Evolutionary conservation across 2,329 filamentous ascomycete species (phyloP), one percentile per base, ranked within the genome.

Genomic region (Boeremia lycopersici): DNA sequence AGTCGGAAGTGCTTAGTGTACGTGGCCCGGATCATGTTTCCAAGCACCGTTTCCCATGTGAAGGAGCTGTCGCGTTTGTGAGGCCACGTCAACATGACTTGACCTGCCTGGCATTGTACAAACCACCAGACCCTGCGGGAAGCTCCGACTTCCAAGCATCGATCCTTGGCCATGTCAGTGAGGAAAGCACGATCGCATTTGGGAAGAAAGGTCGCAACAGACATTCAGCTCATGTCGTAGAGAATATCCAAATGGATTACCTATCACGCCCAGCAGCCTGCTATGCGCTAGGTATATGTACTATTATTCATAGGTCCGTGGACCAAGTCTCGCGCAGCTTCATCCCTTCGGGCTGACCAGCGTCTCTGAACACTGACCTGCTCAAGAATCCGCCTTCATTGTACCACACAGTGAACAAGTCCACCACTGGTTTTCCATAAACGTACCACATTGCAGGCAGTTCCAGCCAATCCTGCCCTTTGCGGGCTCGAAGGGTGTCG

Each of bases 401-500:
- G 71, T 76, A 44, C 85, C 84, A 68, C 85, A 88, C 10, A 76
- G 76, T 12, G 81, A 80, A 62, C 85, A 88, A 4, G 84, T 86
- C 85, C 84, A 87, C 84, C 84, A 88, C 62, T 84, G 74, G 17
- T 78, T 79, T 68, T 87, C 85, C 84, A 87, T 87, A 56, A 85
- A 87, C 0, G 81, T 79, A 6, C 83, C 82, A 56, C 86, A 88
- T 6, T 75, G 72, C 46, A 76, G 63, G 67, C 86, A 88, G 48
- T 81, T 76, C 86, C 86, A 88, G 1, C 84, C 85, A 17, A 86
- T 63, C 2, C 81, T 79, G 40, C 79, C 76, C 17, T 74, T 74
- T n/a, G 72, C 72, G 23, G 76, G 76, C 19, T 74, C 73, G 33
- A 81, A 78, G 3, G 76, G 73, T 1, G 74, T 73, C 4, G 70